Conservation (phyloP, 225 moss, liverwort and hornwort genomes). For the Bryoerythrophyllum caledonicum region DNA sequence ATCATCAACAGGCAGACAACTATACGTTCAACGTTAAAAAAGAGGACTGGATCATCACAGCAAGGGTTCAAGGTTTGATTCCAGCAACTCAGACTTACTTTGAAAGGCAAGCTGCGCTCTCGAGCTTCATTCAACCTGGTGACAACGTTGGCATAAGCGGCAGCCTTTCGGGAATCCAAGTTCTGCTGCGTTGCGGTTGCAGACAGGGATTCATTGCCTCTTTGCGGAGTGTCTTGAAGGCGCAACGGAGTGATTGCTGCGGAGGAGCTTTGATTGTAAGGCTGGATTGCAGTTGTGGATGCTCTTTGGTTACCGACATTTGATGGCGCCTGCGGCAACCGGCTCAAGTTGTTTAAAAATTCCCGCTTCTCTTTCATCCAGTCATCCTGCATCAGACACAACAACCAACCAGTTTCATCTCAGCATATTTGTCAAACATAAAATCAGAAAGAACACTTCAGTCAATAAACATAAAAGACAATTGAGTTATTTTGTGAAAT, state of each 20-base stretch:
- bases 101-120: slow-evolving; percentile 86
- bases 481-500: no score
- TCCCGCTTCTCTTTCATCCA: slow-evolving; percentile 96
- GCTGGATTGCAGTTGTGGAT: slow-evolving; percentile 49
- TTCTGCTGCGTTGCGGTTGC: slow-evolving; percentile 34
- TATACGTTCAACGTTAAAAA: background rate
- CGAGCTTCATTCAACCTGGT: slow-evolving; percentile 78
- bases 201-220: slow-evolving; percentile 45
- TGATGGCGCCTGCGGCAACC: slow-evolving; percentile 75
- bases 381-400: slow-evolving; percentile 60
- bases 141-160: slow-evolving; percentile 76
- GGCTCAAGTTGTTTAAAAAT: slow-evolving; percentile 84
- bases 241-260: slow-evolving; percentile 40
- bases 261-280: slow-evolving; percentile 51
- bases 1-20: slow-evolving; percentile 6
- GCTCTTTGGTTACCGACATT: slow-evolving; percentile 40
- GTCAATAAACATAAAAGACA: background rate
- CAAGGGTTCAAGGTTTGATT: background rate
- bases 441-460: background rate
- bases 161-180: slow-evolving; percentile 65
- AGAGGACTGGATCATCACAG: background rate
- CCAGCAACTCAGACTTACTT: slow-evolving; percentile 45
- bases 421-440: background rate
- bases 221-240: slow-evolving; percentile 34
- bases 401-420: no score